These are phyloP conservation scores for Rhizophora apiculata DNA, from an alignment of 345 rosid species.

Conservation along the genomic window DNA sequence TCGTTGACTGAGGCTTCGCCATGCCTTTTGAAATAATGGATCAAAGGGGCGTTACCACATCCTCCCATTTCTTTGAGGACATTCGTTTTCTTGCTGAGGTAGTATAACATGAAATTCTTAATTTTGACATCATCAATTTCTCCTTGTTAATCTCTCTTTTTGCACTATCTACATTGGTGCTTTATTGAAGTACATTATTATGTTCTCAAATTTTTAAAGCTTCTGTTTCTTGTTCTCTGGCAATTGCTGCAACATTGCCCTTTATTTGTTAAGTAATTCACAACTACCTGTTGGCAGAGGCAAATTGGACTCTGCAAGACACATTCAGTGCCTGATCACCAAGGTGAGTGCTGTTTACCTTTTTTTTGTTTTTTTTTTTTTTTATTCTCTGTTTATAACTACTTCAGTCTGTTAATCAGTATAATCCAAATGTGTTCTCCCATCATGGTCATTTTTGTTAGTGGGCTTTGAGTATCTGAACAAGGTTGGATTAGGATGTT, in stretches of 20 bases:
- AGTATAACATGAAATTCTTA: neutral
- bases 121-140: no score
- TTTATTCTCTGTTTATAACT: conserved; percentile 6
- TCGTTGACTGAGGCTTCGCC: conserved; percentile 15
- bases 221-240: neutral
- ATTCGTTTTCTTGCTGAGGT: conserved; percentile 47
- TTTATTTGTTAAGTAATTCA: conserved; percentile 12
- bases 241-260: no score
- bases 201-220: neutral
- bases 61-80: conserved; percentile 51
- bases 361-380: neutral
- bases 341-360: conserved; percentile 40
- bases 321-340: conserved; percentile 45
- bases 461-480: conserved; percentile 4
- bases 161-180: no score
- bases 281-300: conserved; percentile 46
- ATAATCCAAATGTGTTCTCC: neutral
- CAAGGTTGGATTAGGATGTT: neutral
- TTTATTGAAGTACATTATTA: neutral
- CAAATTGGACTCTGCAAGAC: conserved; percentile 64
- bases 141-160: no score
- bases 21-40: conserved; percentile 74
- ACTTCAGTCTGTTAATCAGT: conserved; percentile 7
- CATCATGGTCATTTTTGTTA: conserved; percentile 2
- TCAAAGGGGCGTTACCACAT: conserved; percentile 45